Conservation (phyloP, 2,329 filamentous ascomycete genomes). For the Penicillium decumbens region DNA sequence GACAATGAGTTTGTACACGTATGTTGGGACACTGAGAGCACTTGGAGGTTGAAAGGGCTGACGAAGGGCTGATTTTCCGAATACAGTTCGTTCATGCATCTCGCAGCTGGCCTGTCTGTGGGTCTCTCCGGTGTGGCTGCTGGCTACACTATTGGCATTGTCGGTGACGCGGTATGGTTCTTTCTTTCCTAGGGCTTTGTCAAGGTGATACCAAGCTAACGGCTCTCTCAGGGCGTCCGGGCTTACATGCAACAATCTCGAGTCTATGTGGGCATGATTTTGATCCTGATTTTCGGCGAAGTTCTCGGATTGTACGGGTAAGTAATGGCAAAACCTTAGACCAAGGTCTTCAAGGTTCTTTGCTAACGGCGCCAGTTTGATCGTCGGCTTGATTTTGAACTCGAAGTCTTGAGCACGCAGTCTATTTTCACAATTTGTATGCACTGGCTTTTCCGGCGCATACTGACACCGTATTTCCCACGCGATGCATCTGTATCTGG, state of each 20-base stretch:
- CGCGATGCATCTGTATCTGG: not conserved
- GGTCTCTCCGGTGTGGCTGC: slow-evolving; percentile 89
- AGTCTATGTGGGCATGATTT: slow-evolving; percentile 96
- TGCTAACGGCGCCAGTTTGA: slow-evolving; percentile 58
- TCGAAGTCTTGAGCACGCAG: slow-evolving; percentile 53
- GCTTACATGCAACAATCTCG: slow-evolving; percentile 94
- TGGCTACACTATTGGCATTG: slow-evolving; percentile 92
- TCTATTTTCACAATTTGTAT: slow-evolving; percentile 1
- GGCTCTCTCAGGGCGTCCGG: slow-evolving; percentile 61
- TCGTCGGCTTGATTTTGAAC: slow-evolving; percentile 90
- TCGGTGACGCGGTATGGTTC: slow-evolving; percentile 72
- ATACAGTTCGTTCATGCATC: slow-evolving; percentile 79
- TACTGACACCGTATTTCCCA: not conserved
- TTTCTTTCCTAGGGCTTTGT: slow-evolving; percentile 8
- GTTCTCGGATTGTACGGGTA: slow-evolving; percentile 96
- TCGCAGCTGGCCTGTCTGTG: slow-evolving; percentile 84
- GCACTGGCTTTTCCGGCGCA: slow-evolving; percentile 4
- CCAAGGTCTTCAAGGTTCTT: not conserved
- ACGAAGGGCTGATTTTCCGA: slow-evolving; percentile 14
- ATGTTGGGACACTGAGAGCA: slow-evolving; percentile 34
- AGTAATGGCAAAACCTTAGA: slow-evolving; percentile 28
- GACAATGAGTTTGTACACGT: slow-evolving; percentile 81
- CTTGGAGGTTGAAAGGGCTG: slow-evolving; percentile 15
- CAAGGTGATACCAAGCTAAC: slow-evolving; percentile 19
- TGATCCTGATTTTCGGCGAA: slow-evolving; percentile 98